phyloP scores from a whole-genome alignment of 352 stramenopile species.

The Phytophthora pluvialis region DNA sequence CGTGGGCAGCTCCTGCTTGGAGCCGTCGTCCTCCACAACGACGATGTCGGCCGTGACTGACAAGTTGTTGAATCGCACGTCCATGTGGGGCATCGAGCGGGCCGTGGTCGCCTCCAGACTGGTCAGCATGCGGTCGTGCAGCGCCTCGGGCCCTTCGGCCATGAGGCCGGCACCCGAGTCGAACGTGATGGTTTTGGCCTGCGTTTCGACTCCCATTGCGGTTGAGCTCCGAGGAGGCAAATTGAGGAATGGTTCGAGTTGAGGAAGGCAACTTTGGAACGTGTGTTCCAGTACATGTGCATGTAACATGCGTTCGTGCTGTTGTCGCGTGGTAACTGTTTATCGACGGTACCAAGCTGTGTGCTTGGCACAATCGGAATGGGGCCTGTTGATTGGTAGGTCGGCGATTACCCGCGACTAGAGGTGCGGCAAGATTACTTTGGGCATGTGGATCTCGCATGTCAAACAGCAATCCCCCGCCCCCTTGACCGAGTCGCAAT shows the following conservation, averaged over 20 bases:
- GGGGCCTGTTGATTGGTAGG: neutral
- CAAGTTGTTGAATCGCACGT: too few species aligned
- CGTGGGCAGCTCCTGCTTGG: too few species aligned
- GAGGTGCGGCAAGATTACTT: conserved; percentile 3
- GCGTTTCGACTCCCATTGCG: conserved; percentile 24
- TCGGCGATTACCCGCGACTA: neutral
- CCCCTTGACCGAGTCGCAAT: conserved; percentile 3
- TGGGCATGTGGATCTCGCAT: neutral
- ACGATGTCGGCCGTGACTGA: too few species aligned
- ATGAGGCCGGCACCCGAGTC: conserved; percentile 33
- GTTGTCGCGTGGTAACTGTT: conserved; percentile 11
- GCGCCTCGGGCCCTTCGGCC: conserved; percentile 37
- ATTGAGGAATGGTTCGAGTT: conserved; percentile 23
- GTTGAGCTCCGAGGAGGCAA: conserved; percentile 7
- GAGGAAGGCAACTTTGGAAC: too few species aligned
- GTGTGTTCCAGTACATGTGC: too few species aligned
- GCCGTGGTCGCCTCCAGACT: conserved; percentile 36
- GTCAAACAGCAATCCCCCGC: neutral
- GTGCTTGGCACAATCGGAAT: conserved; percentile 9
- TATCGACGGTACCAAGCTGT: neutral
- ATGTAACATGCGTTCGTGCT: neutral
- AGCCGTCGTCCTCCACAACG: too few species aligned
- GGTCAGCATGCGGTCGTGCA: conserved; percentile 38
- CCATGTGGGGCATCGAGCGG: conserved; percentile 37
- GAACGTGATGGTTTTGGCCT: conserved; percentile 24